Evolutionary conservation across 495 filamentous ascomycete genomes (phyloP).

Genomic region (Penicillium subrubescens): DNA sequence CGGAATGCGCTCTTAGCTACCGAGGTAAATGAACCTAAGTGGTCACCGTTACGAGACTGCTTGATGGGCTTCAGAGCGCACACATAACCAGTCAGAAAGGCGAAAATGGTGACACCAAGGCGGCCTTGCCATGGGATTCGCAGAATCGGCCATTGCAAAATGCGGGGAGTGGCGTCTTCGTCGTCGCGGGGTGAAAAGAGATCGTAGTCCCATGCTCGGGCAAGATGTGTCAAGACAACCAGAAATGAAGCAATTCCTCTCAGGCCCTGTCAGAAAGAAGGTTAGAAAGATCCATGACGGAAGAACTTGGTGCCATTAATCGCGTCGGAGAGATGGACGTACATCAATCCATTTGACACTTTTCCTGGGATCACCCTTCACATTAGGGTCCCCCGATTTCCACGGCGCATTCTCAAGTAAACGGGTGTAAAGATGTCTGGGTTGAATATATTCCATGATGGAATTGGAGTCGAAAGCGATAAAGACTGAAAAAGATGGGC

Average conservation of each 20-base stretch:
- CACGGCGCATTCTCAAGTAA: conserved; percentile 38
- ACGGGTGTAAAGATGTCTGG: conserved; percentile 32
- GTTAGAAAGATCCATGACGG: neutral
- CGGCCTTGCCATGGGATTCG: conserved; percentile 66
- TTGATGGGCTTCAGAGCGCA: conserved; percentile 68
- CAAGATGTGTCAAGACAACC: conserved; percentile 65
- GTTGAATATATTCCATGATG: conserved; percentile 31
- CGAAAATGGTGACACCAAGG: conserved; percentile 67
- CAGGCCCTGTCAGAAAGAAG: conserved; percentile 50
- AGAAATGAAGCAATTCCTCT: conserved; percentile 65
- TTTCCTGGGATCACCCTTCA: conserved; percentile 46
- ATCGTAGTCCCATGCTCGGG: conserved; percentile 59
- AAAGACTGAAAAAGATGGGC: neutral
- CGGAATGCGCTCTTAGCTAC: conserved; percentile 65
- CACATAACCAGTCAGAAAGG: conserved; percentile 68
- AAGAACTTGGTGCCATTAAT: neutral
- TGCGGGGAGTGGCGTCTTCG: conserved; percentile 46
- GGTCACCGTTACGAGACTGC: conserved; percentile 56
- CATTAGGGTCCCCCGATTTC: conserved; percentile 32
- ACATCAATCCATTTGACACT: conserved; percentile 75
- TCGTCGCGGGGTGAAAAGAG: conserved; percentile 57
- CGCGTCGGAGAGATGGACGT: conserved; percentile 24
- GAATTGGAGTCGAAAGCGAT: neutral
- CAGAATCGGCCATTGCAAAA: conserved; percentile 61
- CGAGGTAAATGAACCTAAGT: conserved; percentile 52